phyloP scores from a whole-genome alignment of 306 rosid genomes.

The Neltuma alba region DNA sequence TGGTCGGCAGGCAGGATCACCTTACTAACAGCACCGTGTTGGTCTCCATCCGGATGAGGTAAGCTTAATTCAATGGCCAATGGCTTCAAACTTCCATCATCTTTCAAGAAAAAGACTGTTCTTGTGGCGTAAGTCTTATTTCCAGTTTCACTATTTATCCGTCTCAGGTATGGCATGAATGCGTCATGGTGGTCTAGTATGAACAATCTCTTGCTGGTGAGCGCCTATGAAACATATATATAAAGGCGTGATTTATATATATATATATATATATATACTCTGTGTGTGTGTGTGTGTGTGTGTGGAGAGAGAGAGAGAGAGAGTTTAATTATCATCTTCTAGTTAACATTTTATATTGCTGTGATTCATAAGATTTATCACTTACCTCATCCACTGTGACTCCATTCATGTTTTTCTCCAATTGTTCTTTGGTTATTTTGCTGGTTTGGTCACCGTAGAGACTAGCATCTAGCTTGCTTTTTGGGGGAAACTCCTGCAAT shows the following conservation, averaged over 20 bases:
- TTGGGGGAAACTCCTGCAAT: slow-evolving; percentile 69
- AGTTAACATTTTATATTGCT: neutral
- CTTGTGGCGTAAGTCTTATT: slow-evolving; percentile 68
- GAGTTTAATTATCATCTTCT: neutral
- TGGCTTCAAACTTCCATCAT: slow-evolving; percentile 76
- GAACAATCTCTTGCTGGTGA: slow-evolving; percentile 52
- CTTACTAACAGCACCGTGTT: slow-evolving; percentile 50
- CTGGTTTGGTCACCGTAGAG: slow-evolving; percentile 70
- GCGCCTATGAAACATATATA: slow-evolving; percentile 45
- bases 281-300: too few species aligned
- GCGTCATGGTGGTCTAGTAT: slow-evolving; percentile 73
- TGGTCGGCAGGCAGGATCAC: slow-evolving; percentile 55
- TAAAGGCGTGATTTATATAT: neutral
- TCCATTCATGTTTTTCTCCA: slow-evolving; percentile 54
- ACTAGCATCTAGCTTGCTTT: slow-evolving; percentile 59
- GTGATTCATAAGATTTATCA: neutral
- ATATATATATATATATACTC: neutral
- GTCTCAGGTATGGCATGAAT: slow-evolving; percentile 60
- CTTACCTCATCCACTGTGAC: slow-evolving; percentile 62
- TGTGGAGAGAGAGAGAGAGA: too few species aligned
- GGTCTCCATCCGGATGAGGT: slow-evolving; percentile 68
- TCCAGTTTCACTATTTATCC: slow-evolving; percentile 45
- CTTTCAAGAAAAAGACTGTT: slow-evolving; percentile 61
- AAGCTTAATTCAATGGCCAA: slow-evolving; percentile 65
- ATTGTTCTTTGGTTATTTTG: slow-evolving; percentile 52